phyloP scores from a whole-genome alignment of 148 eudicot species.

The Persicaria tinctoria region DNA sequence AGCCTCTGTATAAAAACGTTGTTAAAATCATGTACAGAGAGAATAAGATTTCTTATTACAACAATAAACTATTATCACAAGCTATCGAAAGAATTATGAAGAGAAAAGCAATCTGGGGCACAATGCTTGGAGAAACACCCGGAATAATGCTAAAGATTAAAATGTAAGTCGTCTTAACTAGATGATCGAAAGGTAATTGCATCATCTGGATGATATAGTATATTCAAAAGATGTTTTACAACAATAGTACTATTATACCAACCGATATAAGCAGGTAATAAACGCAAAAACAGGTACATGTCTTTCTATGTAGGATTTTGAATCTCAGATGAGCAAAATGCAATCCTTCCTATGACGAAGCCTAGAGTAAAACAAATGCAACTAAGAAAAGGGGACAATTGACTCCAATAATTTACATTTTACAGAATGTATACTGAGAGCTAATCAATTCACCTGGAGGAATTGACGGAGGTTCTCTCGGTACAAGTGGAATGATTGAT shows the following conservation, averaged over 20 bases:
- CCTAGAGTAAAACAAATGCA: neutral
- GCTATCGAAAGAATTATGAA: neutral
- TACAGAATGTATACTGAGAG: neutral
- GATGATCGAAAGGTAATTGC: neutral
- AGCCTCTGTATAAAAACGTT: conserved; percentile 13
- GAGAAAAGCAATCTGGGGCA: neutral
- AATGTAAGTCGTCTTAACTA: neutral
- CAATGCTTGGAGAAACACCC: neutral
- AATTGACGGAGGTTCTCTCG: conserved; percentile 7
- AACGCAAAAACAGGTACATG: neutral
- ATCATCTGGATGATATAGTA: neutral
- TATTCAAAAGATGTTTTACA: neutral
- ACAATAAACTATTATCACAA: neutral
- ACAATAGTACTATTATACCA: neutral
- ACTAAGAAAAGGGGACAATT: neutral
- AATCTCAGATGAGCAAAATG: neutral
- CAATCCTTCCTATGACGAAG: neutral
- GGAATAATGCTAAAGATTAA: neutral
- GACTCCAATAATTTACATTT: neutral
- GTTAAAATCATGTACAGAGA: neutral
- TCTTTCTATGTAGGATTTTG: neutral
- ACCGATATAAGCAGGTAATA: neutral
- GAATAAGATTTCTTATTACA: neutral
- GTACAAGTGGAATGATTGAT: conserved; percentile 3
- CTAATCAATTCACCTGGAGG: neutral